A percentile compares a stretch with the other conserved stretches of the same genome.
phyloP scores from a whole-genome alignment of 2,329 filamentous ascomycete genomes.

The Microthyrium microscopicum region DNA sequence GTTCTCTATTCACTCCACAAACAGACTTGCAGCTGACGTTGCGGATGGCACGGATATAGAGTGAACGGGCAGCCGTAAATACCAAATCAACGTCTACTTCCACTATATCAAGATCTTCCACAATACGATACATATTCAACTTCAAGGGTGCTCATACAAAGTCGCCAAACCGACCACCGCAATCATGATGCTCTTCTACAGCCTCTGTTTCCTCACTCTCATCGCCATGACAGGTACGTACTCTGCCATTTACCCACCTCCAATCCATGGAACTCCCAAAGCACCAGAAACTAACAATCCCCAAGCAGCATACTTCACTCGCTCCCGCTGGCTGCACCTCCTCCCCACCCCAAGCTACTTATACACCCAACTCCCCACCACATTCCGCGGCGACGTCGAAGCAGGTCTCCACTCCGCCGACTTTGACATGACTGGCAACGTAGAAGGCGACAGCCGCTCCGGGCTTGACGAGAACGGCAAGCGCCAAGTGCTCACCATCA shows the following conservation, averaged over 20 bases:
- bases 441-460: constrained; percentile 62
- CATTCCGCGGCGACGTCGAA: constrained; percentile 74
- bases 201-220: constrained; percentile 54
- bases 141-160: not conserved
- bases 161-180: not conserved
- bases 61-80: too few relatives aligned
- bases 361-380: constrained; percentile 61
- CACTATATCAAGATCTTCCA: too few relatives aligned
- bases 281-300: constrained; percentile 9
- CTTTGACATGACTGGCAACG: constrained; percentile 70
- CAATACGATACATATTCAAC: not conserved
- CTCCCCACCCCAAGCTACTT: constrained; percentile 38
- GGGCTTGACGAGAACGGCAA: constrained; percentile 73
- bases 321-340: constrained; percentile 58
- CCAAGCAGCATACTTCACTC: constrained; percentile 62
- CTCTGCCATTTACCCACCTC: constrained; percentile 6
- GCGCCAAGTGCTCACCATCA: constrained; percentile 68
- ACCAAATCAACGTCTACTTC: too few relatives aligned
- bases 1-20: too few relatives aligned
- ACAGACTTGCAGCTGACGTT: too few relatives aligned
- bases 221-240: constrained; percentile 47
- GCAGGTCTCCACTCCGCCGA: constrained; percentile 66
- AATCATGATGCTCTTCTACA: constrained; percentile 39
- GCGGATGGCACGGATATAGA: too few relatives aligned
- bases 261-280: constrained; percentile 8